These are phyloP conservation scores for Eucalyptus marginata DNA, from an alignment of 345 rosid species.

Conservation along the genomic window DNA sequence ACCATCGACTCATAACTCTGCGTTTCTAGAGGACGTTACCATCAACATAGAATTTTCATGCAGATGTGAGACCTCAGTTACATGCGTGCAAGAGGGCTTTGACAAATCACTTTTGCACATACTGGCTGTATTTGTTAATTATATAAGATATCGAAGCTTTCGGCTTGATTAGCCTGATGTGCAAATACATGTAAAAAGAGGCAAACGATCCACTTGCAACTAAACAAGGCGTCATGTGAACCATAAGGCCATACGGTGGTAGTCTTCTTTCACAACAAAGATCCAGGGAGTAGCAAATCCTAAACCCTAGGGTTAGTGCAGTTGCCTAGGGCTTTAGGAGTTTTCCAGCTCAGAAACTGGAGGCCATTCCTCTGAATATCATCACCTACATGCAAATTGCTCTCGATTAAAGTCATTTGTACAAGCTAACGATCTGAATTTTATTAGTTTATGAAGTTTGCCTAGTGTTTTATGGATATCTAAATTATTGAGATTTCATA, in stretches of 20 bases:
- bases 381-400: not conserved
- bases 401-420: not conserved
- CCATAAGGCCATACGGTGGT: not conserved
- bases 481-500: not conserved
- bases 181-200: not conserved
- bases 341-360: not conserved
- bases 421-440: not conserved
- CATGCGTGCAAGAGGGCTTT: not conserved
- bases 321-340: not conserved
- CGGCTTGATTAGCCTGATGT: not conserved
- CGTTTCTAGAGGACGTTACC: not conserved
- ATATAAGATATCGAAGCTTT: not conserved
- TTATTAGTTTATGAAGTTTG: not conserved
- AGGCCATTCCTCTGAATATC: not conserved
- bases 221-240: not conserved
- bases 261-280: not conserved
- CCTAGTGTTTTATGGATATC: not conserved
- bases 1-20: not conserved
- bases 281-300: not conserved
- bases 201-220: not conserved
- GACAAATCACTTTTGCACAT: not conserved
- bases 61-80: not conserved
- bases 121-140: not conserved
- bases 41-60: not conserved
- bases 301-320: not conserved